phyloP scores from a whole-genome alignment of 2,329 filamentous ascomycete species.

The Colletotrichum tabaci region DNA sequence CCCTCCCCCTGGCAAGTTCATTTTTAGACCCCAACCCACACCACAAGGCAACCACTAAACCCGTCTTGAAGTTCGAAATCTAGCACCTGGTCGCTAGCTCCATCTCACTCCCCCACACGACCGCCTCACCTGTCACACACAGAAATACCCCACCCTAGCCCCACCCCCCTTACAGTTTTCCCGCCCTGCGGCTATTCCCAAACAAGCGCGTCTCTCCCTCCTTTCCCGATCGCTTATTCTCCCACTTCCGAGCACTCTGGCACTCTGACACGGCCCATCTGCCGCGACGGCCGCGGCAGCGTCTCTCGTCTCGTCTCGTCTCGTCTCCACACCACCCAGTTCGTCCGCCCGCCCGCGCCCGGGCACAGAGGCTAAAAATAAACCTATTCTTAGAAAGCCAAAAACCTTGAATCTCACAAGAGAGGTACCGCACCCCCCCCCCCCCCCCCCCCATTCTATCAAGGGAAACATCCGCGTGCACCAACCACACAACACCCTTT shows the following conservation, averaged over 20 bases:
- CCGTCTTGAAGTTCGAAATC: not conserved
- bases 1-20: slow-evolving; percentile 1
- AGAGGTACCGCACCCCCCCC: not conserved
- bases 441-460: not conserved
- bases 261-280: slow-evolving; percentile 9
- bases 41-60: not conserved
- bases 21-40: slow-evolving; percentile 38
- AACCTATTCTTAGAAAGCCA: slow-evolving; percentile 33
- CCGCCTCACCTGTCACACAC: slow-evolving; percentile 13
- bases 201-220: slow-evolving; percentile 1
- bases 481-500: slow-evolving; percentile 13
- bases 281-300: slow-evolving; percentile 19
- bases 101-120: not conserved
- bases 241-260: not conserved
- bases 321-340: slow-evolving; percentile 17
- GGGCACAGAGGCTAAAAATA: slow-evolving; percentile 26
- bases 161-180: not conserved
- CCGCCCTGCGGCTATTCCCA: slow-evolving; percentile 4
- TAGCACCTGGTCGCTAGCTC: not conserved
- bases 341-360: slow-evolving; percentile 18
- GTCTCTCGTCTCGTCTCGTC: not conserved
- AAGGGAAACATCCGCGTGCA: not conserved
- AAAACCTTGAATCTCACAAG: not conserved
- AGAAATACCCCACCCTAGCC: not conserved
- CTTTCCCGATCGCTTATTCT: not conserved